These are phyloP conservation scores for Grifola frondosa DNA, from an alignment of 1,284 basidiomycete genomes.

Conservation along the genomic window DNA sequence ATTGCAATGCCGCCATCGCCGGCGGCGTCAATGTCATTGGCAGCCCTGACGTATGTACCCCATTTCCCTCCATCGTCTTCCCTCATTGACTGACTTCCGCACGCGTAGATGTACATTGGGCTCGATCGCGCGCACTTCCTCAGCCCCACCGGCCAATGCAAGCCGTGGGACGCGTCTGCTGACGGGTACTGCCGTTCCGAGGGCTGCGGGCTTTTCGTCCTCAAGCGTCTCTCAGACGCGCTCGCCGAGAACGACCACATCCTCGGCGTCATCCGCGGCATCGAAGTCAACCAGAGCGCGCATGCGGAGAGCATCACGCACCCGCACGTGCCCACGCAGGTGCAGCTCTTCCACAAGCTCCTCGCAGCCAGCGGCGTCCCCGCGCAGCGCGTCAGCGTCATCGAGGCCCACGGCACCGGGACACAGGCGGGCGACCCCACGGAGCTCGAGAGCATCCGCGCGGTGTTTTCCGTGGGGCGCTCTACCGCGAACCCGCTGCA, in stretches of 20 bases:
- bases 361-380: conserved; percentile 46
- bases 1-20: conserved; percentile 67
- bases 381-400: conserved; percentile 50
- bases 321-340: conserved; percentile 63
- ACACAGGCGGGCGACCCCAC: conserved; percentile 66
- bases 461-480: conserved; percentile 48
- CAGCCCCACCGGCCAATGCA: conserved; percentile 65
- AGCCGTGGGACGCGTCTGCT: conserved; percentile 66
- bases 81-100: not conserved
- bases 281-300: conserved; percentile 71
- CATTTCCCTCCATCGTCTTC: not conserved
- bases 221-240: conserved; percentile 69
- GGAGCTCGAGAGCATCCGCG: conserved; percentile 62
- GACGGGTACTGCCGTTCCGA: conserved; percentile 75
- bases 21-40: conserved; percentile 74
- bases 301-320: conserved; percentile 66
- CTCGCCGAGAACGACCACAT: conserved; percentile 63
- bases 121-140: conserved; percentile 70
- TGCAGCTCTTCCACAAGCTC: conserved; percentile 49
- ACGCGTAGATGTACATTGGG: conserved; percentile 62
- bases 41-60: conserved; percentile 67
- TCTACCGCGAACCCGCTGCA: conserved; percentile 51
- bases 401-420: conserved; percentile 73
- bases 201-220: conserved; percentile 68
- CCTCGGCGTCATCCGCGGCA: conserved; percentile 63